Evolutionary conservation across 2,329 filamentous ascomycete species (phyloP), one percentile per base, ranked within the genome.

Genomic region (Herpotrichia juniperi): DNA sequence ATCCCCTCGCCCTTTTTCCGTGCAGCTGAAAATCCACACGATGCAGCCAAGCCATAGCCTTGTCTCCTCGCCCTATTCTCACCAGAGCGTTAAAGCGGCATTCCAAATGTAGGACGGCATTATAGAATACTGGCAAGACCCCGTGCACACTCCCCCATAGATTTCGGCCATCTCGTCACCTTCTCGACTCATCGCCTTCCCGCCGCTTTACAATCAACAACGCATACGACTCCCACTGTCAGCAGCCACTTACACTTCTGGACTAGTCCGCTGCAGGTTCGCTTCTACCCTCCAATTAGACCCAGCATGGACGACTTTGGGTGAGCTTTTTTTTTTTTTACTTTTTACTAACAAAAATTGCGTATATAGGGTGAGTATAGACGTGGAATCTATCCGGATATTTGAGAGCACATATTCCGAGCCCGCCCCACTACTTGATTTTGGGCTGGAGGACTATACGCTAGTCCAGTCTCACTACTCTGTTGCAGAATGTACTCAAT

Each of bases 291-390:
- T 45, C 50, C 51, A 56, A 53, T 53, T 42, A 19, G 28, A 14
- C 12, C 21, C 12, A 16, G 14, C 24, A 57, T 59, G 56, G 51
- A 54, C 0, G 42, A 58, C 30, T 34, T 26, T 42, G 28, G 54
- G 54, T 57, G 22, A 42, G 42, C 48, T n/a, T n/a, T n/a, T 50
- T 57, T 57, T 59, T 58, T 59, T 59, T 55, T 55, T 46, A 57
- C 21, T 39, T 31, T 46, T 46, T 50, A 50, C 56, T 48, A 37
- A 53, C 51, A 54, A 59, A 59, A 57, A 57, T 51, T 51, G 55
- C 52, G 54, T 7, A 25, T 6, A 12, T 28, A 28, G 26, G 26
- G 26, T 12, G 26, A 28, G 7, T 28, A 28, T 12, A 7, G 12
- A 6, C n/a, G n/a, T n/a, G n/a, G n/a, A n/a, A n/a, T n/a, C n/a